Evolutionary conservation across 306 rosid species (phyloP), one percentile per base, ranked within the genome.

Genomic region (Delonix regia): DNA sequence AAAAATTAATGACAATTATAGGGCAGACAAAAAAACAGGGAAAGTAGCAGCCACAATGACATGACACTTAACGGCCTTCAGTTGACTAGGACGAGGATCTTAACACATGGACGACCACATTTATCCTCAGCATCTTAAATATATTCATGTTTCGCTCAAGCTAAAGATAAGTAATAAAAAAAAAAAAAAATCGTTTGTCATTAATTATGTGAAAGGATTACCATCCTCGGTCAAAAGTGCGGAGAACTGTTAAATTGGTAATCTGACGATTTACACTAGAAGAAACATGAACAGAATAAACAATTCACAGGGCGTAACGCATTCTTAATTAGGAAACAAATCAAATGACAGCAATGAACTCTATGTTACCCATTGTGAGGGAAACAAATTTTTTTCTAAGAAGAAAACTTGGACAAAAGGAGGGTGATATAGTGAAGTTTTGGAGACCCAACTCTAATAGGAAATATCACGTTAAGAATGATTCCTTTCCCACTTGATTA

Each of bases 391-490:
- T 48, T 36, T 53, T 11, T 48, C 55, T 9, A 12, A 81, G 7
- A 10, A 55, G 53, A 27, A 74, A 77, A 73, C 6, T 42, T 67
- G 4, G 45, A 7, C 28, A 38, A 81, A 81, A 61, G 47, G 38
- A 34, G 34, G 48, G 9, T 42, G 69, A 27, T 16, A 28, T 3
- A 60, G 47, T 68, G 41, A 73, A 72, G 41, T 25, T 19, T 34
- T 56, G 34, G 70, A 74, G 19, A 49, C 68, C 64, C 73, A 74
- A 80, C 67, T 76, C 4, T 1, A 42, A 9, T 0, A 9, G 42
- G 22, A 70, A 81, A 70, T 30, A 38, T 45, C 84, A 82, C 82
- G 55, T 74, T 75, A 69, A 55, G 59, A 55, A 74, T 41, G 69
- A 62, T 70, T 69, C 71, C 75, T 69, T 52, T 55, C 71, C 57